phyloP scores from a whole-genome alignment of 768 basidiomycete genomes.

The Gloeostereum incarnatum region DNA sequence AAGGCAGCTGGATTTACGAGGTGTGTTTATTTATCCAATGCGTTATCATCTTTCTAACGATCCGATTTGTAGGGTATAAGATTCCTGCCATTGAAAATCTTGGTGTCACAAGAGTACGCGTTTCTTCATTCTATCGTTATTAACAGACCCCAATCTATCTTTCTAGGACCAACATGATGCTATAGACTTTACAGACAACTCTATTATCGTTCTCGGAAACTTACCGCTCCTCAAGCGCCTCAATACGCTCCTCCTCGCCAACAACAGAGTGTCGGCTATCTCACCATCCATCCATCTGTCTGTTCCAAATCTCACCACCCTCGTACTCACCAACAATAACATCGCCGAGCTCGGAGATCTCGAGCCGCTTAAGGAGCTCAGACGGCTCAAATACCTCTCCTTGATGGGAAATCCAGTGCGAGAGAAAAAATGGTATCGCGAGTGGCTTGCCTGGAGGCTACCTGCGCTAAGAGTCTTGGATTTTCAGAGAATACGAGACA shows the following conservation, averaged over 20 bases:
- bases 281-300: conserved; percentile 78
- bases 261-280: conserved; percentile 81
- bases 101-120: conserved; percentile 76
- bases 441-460: conserved; percentile 89
- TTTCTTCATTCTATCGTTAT: conserved; percentile 10
- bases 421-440: conserved; percentile 94
- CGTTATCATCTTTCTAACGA: conserved; percentile 14
- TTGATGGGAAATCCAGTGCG: conserved; percentile 77
- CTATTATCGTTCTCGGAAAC: conserved; percentile 74
- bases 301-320: conserved; percentile 73
- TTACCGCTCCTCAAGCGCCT: conserved; percentile 82
- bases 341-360: conserved; percentile 76
- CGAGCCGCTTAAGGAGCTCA: conserved; percentile 72
- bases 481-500: conserved; percentile 91
- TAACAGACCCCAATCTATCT: conserved; percentile 9
- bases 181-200: conserved; percentile 91
- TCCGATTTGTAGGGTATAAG: conserved; percentile 61
- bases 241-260: conserved; percentile 75
- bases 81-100: conserved; percentile 95
- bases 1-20: conserved; percentile 86
- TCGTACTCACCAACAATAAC: conserved; percentile 80
- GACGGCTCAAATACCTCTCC: conserved; percentile 64
- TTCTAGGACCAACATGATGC: conserved; percentile 85
- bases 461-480: conserved; percentile 85
- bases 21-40: conserved; percentile 26